A percentile compares a stretch with the other conserved stretches of the same genome.
Evolutionary conservation across 1,284 basidiomycete species (phyloP).

Genomic region (Hymenochaete sp.): DNA sequence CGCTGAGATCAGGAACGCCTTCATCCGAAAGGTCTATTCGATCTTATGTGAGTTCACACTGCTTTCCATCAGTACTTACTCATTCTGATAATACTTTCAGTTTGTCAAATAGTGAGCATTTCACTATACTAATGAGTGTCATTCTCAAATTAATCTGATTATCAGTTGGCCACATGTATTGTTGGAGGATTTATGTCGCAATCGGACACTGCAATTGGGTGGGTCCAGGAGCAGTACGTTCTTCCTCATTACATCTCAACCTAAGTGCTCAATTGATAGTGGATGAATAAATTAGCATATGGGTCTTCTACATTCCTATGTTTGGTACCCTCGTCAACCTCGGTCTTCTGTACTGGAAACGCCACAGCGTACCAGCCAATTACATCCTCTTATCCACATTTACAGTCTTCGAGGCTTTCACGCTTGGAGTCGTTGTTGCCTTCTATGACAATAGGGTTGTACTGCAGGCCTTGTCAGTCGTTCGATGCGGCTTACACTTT

Average conservation of each 20-base stretch:
- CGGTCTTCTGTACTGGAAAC: conserved; percentile 77
- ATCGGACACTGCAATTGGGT: conserved; percentile 44
- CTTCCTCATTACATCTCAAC: background rate
- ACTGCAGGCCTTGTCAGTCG: conserved; percentile 71
- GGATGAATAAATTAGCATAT: conserved; percentile 36
- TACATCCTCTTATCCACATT: conserved; percentile 70
- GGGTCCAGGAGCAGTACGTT: conserved; percentile 64
- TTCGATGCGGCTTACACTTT: conserved; percentile 1
- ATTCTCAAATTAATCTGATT: conserved; percentile 4
- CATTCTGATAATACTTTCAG: conserved; percentile 30
- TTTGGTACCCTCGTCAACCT: conserved; percentile 70
- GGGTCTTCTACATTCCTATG: conserved; percentile 69
- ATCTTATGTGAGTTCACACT: conserved; percentile 55
- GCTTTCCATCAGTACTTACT: background rate
- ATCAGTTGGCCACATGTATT: conserved; percentile 54
- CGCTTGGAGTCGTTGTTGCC: conserved; percentile 69
- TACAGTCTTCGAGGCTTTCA: conserved; percentile 73
- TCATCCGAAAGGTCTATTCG: conserved; percentile 73
- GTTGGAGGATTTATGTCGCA: conserved; percentile 61
- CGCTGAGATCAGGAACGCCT: conserved; percentile 61
- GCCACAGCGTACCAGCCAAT: conserved; percentile 79
- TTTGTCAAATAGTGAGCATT: conserved; percentile 57
- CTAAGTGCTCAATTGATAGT: background rate
- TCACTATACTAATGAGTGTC: background rate
- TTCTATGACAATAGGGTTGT: conserved; percentile 72